These are phyloP conservation scores for Ambrosia hybrid DNA, from an alignment of 140 eudicot genomes.

Conservation along the genomic window DNA sequence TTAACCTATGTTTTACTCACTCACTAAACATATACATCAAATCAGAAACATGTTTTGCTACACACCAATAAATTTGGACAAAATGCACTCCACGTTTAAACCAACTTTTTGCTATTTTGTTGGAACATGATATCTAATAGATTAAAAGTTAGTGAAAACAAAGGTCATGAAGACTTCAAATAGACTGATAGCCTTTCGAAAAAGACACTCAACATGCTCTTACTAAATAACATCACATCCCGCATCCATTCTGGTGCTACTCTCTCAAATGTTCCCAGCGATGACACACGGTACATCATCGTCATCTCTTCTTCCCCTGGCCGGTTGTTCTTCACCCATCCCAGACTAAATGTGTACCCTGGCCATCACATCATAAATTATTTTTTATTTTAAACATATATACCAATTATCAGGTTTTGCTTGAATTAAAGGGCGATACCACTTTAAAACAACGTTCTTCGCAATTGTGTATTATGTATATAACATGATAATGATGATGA, in stretches of 20 bases:
- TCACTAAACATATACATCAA: not conserved
- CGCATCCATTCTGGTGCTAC: constrained; percentile 97
- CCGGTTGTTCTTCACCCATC: constrained; percentile 46
- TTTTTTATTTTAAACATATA: constrained; percentile 5
- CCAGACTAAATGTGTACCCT: constrained; percentile 78
- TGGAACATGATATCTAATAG: not conserved
- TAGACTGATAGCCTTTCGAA: constrained; percentile 49
- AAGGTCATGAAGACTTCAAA: constrained; percentile 30
- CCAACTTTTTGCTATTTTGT: not conserved
- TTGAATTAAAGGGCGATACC: not conserved
- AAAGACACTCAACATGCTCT: constrained; percentile 56
- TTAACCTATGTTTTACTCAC: not conserved
- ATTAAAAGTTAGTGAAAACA: not conserved
- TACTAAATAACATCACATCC: constrained; percentile 54
- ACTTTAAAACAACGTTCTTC: no score
- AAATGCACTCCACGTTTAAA: not conserved
- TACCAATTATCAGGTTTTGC: not conserved
- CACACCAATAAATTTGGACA: not conserved
- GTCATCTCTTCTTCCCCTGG: constrained; percentile 51
- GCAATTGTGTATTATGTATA: no score
- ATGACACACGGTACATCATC: constrained; percentile 49
- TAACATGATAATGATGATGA: no score
- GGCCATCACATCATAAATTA: not conserved
- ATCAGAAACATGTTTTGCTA: not conserved
- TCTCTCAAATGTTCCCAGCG: constrained; percentile 80